Evolutionary conservation across 192 early-diverging fungal species (phyloP), one percentile per base, ranked within the genome.

Genomic region (Linnemannia elongata): DNA sequence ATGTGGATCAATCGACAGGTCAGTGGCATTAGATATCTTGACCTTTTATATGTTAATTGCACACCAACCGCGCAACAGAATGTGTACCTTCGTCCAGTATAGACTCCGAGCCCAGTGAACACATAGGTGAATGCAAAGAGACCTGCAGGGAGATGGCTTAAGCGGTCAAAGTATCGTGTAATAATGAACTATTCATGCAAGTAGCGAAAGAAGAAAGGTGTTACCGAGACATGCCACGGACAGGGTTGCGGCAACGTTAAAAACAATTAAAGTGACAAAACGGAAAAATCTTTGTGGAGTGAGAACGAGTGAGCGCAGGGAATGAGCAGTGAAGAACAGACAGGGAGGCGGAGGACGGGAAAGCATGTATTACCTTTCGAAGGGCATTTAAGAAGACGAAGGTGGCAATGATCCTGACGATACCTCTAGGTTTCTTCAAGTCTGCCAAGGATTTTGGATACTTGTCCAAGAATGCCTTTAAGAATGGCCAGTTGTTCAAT

Each of bases 81-180:
- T 4, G 12, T 13, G 18, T 33, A 84, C 82, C 82, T 84, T 66
- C 82, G 45, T 1, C 82, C 82, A 7, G 73, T 75, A 0, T 69
- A 52, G 1, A 71, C 68, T 1, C 82, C 77, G 0, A 84, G 3
- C 24, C 73, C 82, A 0, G 77, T 75, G 38, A 75, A 79, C 8
- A 84, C 55, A 75, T 79, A 75, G 22, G 77, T 75, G 15, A 24
- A 33, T 18, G 82, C 78, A 20, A 75, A 42, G 27, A 79, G 7
- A n/a, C 41, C 69, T 7, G 72, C 24, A 13, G 82, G 82, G 39
- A 84, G 33, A 41, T 84, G 82, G 33, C 77, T 84, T 27, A 84
- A 63, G 42, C 66, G 82, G 57, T 84, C 73, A 49, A 84, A 84
- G 47, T 75, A 84, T 0, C 77, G 77, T 42, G 27, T 75, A 10